Conservation (phyloP, 2,329 filamentous ascomycete species). For the Biscogniauxia marginata region DNA sequence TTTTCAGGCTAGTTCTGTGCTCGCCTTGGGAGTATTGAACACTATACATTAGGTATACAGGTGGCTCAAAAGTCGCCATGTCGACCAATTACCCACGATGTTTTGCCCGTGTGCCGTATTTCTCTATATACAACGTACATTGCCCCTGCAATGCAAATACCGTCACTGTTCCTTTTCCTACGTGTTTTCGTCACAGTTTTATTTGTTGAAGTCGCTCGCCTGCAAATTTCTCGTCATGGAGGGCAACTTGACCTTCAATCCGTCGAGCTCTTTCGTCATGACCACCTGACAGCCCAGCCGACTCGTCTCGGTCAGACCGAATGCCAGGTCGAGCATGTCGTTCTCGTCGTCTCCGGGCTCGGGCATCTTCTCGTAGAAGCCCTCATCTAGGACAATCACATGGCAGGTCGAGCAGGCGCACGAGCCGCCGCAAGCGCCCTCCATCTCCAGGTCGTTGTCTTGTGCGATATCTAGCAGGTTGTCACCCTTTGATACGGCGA, state of each 20-base stretch:
- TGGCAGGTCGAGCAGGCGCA: slow-evolving; percentile 94
- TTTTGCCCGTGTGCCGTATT: too few species aligned
- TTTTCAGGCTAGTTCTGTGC: slow-evolving; percentile 6
- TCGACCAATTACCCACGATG: too few species aligned
- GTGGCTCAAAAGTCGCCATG: too few species aligned
- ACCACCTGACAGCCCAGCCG: slow-evolving; percentile 85
- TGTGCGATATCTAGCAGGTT: slow-evolving; percentile 96
- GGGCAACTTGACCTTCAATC: slow-evolving; percentile 79
- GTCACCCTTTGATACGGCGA: slow-evolving; percentile 81
- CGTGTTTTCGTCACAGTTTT: slow-evolving; percentile 2
- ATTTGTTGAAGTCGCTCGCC: slow-evolving; percentile 75
- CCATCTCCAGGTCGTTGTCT: slow-evolving; percentile 94
- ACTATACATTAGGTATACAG: slow-evolving; percentile 24
- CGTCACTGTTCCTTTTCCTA: background rate
- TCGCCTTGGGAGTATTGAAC: slow-evolving; percentile 11
- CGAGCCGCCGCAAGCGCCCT: slow-evolving; percentile 92
- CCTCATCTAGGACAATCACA: slow-evolving; percentile 75
- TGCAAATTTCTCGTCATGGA: slow-evolving; percentile 96
- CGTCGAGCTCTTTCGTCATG: slow-evolving; percentile 89
- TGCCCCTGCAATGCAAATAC: too few species aligned
- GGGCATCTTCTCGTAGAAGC: slow-evolving; percentile 73
- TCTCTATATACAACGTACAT: background rate
- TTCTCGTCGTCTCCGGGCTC: slow-evolving; percentile 80
- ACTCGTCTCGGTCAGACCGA: slow-evolving; percentile 82
- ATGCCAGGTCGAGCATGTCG: slow-evolving; percentile 88